Conservation (phyloP, 768 basidiomycete species). For the Ephemerocybe angulata region DNA sequence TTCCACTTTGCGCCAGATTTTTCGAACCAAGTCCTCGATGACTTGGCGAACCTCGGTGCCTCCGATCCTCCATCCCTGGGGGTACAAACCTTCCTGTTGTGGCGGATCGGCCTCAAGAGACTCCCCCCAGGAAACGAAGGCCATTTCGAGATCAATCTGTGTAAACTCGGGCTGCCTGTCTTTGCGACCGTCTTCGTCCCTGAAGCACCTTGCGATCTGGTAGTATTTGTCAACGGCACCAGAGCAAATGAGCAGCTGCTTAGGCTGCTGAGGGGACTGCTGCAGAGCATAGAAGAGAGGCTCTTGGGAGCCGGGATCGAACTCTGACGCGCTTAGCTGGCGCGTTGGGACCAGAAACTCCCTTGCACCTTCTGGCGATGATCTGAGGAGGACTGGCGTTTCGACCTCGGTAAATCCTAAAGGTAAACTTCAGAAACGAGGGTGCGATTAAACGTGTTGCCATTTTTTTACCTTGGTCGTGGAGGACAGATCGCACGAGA, state of each 20-base stretch:
- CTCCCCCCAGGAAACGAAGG: slow-evolving; percentile 81
- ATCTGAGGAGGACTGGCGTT: slow-evolving; percentile 86
- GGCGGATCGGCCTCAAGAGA: slow-evolving; percentile 12
- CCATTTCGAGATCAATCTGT: slow-evolving; percentile 96
- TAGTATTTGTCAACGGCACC: slow-evolving; percentile 88
- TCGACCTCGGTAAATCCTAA: slow-evolving; percentile 91
- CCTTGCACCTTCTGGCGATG: slow-evolving; percentile 90
- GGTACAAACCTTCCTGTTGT: slow-evolving; percentile 10
- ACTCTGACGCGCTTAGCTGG: slow-evolving; percentile 27
- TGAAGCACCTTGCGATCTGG: slow-evolving; percentile 91
- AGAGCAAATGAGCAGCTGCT: slow-evolving; percentile 88
- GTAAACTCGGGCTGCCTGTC: slow-evolving; percentile 98
- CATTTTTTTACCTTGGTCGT: slow-evolving; percentile 56
- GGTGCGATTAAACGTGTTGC: slow-evolving; percentile 9
- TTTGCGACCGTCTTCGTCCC: slow-evolving; percentile 92
- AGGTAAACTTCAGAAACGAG: slow-evolving; percentile 12
- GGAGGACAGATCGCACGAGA: slow-evolving; percentile 66
- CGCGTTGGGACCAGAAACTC: slow-evolving; percentile 91
- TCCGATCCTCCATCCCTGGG: slow-evolving; percentile 75
- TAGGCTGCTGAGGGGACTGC: slow-evolving; percentile 95
- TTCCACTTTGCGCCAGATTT: slow-evolving; percentile 73
- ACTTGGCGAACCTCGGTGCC: slow-evolving; percentile 77
- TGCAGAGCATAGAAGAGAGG: slow-evolving; percentile 82
- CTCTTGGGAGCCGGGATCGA: slow-evolving; percentile 16
- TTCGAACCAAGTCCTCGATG: slow-evolving; percentile 69